Evolutionary conservation across 768 basidiomycete species (phyloP), one percentile per base, ranked within the genome.

Genomic region (Serendipita indica): DNA sequence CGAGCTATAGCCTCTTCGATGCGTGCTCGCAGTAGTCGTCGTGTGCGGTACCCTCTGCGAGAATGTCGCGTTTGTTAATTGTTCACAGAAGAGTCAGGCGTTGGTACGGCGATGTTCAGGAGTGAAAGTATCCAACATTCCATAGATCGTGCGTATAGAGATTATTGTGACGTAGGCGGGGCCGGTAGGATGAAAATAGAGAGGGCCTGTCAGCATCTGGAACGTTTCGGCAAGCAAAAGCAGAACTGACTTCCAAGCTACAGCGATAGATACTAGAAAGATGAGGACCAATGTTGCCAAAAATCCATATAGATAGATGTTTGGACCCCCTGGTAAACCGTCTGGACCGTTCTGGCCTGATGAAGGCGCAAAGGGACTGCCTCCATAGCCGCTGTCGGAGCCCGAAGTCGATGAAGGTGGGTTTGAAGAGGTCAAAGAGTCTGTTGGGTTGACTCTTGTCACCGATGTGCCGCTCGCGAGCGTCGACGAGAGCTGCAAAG

Each of bases 1-100:
- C 49, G 10, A 18, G 49, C 49, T 10, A 54, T 54, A 18, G 49
- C 49, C 49, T 54, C 49, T 4, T 54, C 49, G 49, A 54, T 54
- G 10, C 49, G 49, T 10, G 20, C 20, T 54, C 49, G 49, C 30
- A 54, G 22, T 12, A 54, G 16, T n/a, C 49, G 3, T 54, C 49
- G 49, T 27, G 49, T 54, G 30, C 30, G 30, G n/a, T 54, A 54
- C 10, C 49, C 49, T 32, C 49, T 54, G 22, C 49, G 22, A 37
- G 18, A 18, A 37, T 10, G 35, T 10, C 10, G 18, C 12, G 35
- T 37, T 37, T 37, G 10, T 37, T 37, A 10, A 37, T 37, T 37
- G 10, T 37, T 37, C 12, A 18, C 35, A 37, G 12, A 18, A 37
- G 12, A 18, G 35, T 18, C 10, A 10, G 35, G 35, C 35, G 35